Evolutionary conservation across 139 green algal genomes (phyloP), one percentile per base, ranked within the genome.

Genomic region (Trebouxia sp.): DNA sequence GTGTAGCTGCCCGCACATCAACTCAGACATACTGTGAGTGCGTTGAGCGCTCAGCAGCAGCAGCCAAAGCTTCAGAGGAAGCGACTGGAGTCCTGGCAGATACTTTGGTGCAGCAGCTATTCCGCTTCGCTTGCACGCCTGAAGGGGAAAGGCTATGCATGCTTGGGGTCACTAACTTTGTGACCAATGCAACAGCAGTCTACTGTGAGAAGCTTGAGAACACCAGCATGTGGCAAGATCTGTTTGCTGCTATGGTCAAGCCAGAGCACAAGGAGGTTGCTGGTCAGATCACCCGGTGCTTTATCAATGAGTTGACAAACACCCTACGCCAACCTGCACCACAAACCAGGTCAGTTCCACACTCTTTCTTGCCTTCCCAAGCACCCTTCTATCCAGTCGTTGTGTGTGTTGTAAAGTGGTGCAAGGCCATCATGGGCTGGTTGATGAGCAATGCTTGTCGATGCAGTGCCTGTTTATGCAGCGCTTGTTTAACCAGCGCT

Each of bases 1-100:
- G 78, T 39, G 66, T 91, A 50, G 87, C 81, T 3, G 85, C 80
- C 5, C 74, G 75, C 17, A 90, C 47, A 3, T 83, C 74, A 22
- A 76, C 67, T 28, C 56, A 78, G 48, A 69, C 32, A 24, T 65
- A 77, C 62, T 75, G 78, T 41, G 30, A 65, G 30, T 75, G 45
- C 32, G 28, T 65, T 53, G 53, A 79, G 55, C 76, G 42, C 15
- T 62, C 38, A 35, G 38, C 42, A 47, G 4, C 37, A 58, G 56
- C 56, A 45, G 42, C 55, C n/a, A 50, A 48, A 37, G 32, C 41
- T 17, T 48, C 56, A 35, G 41, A 48, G 15, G 41, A 65, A 22
- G 47, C 30, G 15, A 82, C 62, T 72, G 62, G 78, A 14, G 42
- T 38, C 17, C 15, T 76, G 10, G 78, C 58, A 30, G 41, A 82